These are phyloP conservation scores for Phytophthora quininea DNA, from an alignment of 352 stramenopile genomes.

Conservation along the genomic window DNA sequence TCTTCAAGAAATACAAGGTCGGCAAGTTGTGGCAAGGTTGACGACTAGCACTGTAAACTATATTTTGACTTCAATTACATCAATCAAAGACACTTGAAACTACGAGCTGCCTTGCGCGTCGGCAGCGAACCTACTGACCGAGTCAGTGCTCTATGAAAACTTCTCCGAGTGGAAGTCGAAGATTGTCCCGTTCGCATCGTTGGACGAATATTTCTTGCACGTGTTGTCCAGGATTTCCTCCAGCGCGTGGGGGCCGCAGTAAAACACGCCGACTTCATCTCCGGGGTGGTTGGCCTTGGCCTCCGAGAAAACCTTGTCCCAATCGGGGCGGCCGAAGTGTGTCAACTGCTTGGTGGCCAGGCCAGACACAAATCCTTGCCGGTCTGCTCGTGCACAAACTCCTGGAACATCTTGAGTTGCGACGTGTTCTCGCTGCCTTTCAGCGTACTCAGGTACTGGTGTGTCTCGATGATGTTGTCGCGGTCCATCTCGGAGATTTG, in stretches of 20 bases:
- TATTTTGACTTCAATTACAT: conserved; percentile 21
- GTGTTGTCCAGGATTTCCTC: conserved; percentile 76
- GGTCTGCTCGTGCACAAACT: conserved; percentile 81
- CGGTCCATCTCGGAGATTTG: conserved; percentile 79
- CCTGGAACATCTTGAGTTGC: conserved; percentile 85
- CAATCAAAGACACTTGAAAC: conserved; percentile 14
- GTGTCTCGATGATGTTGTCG: conserved; percentile 81
- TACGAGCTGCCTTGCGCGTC: conserved; percentile 19
- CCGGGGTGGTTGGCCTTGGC: conserved; percentile 50
- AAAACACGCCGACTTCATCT: conserved; percentile 88
- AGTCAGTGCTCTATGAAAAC: conserved; percentile 58
- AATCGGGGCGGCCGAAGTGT: conserved; percentile 88
- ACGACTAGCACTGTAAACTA: not conserved
- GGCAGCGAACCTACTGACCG: conserved; percentile 27
- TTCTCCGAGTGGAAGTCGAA: conserved; percentile 90
- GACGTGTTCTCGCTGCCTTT: conserved; percentile 74
- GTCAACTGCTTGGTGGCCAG: conserved; percentile 82
- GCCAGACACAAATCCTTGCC: conserved; percentile 84
- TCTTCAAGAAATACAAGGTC: not conserved
- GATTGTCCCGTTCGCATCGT: conserved; percentile 43
- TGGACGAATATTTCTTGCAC: conserved; percentile 74
- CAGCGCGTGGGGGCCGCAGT: conserved; percentile 82
- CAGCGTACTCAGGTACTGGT: conserved; percentile 86
- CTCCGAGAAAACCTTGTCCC: conserved; percentile 76
- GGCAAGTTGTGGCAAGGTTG: not conserved